Base-by-base conservation (phyloP, 2,329 filamentous ascomycete species). In the Alternaria consortialis region DNA sequence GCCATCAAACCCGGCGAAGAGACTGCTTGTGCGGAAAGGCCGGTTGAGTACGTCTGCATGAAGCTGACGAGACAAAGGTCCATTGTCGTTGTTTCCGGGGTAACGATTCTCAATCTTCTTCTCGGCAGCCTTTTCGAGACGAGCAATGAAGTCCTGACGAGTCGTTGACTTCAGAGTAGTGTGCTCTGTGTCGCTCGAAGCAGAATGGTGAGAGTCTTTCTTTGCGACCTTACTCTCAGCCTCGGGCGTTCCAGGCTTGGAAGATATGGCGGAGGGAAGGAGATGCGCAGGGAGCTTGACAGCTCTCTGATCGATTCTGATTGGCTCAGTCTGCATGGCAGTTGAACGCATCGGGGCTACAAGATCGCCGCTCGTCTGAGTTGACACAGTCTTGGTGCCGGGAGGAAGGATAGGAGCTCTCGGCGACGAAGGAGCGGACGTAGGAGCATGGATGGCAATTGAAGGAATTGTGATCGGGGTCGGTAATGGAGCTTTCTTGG, bases 361-460 rank as follows among this genome's bases (percentile, higher is more conserved):
- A 36, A 82, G 72, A 11, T 84, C 77, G 50, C 88, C 82, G 37
- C 85, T 84, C 27, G 93, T 93, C 79, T 99, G 95, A 71, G 91
- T 94, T 17, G 88, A 89, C 65, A 91, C 88, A 78, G 93, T 93
- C 77, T 93, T 97, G 7, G 88, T 90, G 63, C 88, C 88, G 58
- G 94, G 89, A 55, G 93, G 93, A 31, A 97, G 89, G 56, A 97
- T 86, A 53, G 90, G 89, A 67, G 90, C 87, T 48, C 86, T 87
- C 2, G 93, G 93, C 2, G 93, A 79, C 5, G 89, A 84, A n/a
- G 94, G 93, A 48, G 91, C 87, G 56, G 93, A 97, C 3, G 86
- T 88, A 0, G 95, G 94, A 32, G 95, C 95, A 69, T 97, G 91
- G 53, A 99, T 92, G 57, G 92, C 91, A 74, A 99, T 99, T 70